phyloP scores from a whole-genome alignment of 169 alveolate genomes.

The Blepharisma undulans region DNA sequence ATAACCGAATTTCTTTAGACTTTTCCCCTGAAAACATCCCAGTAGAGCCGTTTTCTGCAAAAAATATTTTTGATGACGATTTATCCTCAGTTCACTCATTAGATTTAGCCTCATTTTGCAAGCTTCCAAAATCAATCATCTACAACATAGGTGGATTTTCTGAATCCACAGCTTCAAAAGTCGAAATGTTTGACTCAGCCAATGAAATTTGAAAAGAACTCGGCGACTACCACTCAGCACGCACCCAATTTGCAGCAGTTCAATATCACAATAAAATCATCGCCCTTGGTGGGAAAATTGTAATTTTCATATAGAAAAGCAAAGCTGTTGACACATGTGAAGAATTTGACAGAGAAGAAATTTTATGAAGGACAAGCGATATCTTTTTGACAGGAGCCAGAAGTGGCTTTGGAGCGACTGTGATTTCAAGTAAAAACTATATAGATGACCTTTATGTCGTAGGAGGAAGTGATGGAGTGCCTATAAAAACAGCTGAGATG shows the following conservation, averaged over 20 bases:
- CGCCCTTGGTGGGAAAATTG: slow-evolving; percentile 42
- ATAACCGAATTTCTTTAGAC: background rate
- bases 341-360: slow-evolving; percentile 46
- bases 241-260: slow-evolving; percentile 40
- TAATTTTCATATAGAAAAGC: slow-evolving; percentile 55
- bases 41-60: background rate
- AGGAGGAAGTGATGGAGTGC: slow-evolving; percentile 84
- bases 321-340: slow-evolving; percentile 63
- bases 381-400: slow-evolving; percentile 56
- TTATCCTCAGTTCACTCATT: background rate
- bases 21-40: background rate
- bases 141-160: slow-evolving; percentile 20
- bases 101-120: background rate
- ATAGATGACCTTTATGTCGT: slow-evolving; percentile 59
- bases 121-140: background rate
- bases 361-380: slow-evolving; percentile 10
- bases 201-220: background rate
- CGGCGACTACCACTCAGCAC: background rate
- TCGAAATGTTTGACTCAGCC: slow-evolving; percentile 8
- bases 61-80: background rate
- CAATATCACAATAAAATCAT: background rate
- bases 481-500: slow-evolving; percentile 48
- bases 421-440: slow-evolving; percentile 39
- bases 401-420: slow-evolving; percentile 71
- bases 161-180: background rate